Conservation (phyloP, 345 rosid genomes). For the Eucalyptus regnans region DNA sequence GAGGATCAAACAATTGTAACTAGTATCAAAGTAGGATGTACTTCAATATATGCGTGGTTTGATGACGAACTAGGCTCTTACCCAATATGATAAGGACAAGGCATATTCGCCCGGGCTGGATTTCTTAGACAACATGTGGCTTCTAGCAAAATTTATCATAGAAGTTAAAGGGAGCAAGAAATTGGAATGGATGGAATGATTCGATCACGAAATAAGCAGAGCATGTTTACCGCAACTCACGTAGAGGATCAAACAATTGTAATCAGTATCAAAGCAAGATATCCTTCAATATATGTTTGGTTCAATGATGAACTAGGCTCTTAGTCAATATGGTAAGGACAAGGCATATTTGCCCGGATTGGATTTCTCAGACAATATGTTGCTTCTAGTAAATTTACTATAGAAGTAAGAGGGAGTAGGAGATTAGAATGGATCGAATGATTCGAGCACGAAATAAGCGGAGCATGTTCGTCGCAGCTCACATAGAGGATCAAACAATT, state of each 20-base stretch:
- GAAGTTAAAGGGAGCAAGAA: neutral
- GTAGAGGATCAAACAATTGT: neutral
- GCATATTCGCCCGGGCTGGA: too few relatives aligned
- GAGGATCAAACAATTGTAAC: neutral
- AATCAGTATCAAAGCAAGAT: neutral
- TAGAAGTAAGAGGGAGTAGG: neutral
- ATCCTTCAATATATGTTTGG: neutral
- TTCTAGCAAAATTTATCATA: neutral
- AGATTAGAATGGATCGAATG: neutral
- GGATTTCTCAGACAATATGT: neutral
- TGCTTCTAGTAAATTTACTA: neutral
- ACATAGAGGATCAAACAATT: neutral
- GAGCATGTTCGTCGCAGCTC: accelerated
- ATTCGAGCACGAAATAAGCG: neutral
- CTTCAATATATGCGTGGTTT: neutral
- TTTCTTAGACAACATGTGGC: neutral
- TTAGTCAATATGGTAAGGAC: neutral
- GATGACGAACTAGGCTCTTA: neutral
- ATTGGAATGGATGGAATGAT: too few relatives aligned
- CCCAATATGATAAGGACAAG: neutral
- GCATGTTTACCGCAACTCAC: too few relatives aligned
- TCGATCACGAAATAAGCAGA: too few relatives aligned
- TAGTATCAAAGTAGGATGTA: too few relatives aligned
- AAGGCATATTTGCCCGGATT: neutral
- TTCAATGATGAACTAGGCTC: neutral